Evolutionary conservation across 202 grass and related monocot genomes (phyloP).

Genomic region (Saccharum hybrid): DNA sequence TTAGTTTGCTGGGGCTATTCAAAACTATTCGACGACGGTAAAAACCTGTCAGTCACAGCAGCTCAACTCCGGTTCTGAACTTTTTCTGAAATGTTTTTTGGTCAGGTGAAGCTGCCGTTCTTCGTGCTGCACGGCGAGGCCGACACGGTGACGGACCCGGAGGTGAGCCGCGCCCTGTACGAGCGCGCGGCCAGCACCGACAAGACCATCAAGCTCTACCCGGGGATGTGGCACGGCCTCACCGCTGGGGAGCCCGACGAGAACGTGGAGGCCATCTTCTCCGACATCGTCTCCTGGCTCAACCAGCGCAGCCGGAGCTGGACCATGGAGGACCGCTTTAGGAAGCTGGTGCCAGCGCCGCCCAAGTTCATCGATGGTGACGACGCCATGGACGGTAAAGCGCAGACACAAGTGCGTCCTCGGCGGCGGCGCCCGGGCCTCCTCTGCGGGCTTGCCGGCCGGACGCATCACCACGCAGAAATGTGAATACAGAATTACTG

Average conservation of each 20-base stretch:
- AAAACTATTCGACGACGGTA: too few relatives aligned
- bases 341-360: slow-evolving; percentile 23
- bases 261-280: slow-evolving; percentile 64
- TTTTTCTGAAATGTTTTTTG: neutral
- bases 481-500: slow-evolving; percentile 38
- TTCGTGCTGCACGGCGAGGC: slow-evolving; percentile 85
- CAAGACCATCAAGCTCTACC: slow-evolving; percentile 90
- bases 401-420: neutral
- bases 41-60: neutral
- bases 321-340: slow-evolving; percentile 40
- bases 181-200: slow-evolving; percentile 66
- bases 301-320: slow-evolving; percentile 54
- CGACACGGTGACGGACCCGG: slow-evolving; percentile 88
- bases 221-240: slow-evolving; percentile 88
- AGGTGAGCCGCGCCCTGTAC: slow-evolving; percentile 79
- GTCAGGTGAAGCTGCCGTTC: slow-evolving; percentile 84
- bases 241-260: slow-evolving; percentile 81
- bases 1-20: too few relatives aligned
- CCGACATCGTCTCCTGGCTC: slow-evolving; percentile 79
- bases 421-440: slow-evolving; percentile 11
- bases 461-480: slow-evolving; percentile 67
- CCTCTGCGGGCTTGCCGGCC: slow-evolving; percentile 61
- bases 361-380: slow-evolving; percentile 11
- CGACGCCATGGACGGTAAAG: neutral
- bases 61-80: neutral